phyloP scores from a whole-genome alignment of 202 grass and related monocot genomes.

The Panicum hallii region DNA sequence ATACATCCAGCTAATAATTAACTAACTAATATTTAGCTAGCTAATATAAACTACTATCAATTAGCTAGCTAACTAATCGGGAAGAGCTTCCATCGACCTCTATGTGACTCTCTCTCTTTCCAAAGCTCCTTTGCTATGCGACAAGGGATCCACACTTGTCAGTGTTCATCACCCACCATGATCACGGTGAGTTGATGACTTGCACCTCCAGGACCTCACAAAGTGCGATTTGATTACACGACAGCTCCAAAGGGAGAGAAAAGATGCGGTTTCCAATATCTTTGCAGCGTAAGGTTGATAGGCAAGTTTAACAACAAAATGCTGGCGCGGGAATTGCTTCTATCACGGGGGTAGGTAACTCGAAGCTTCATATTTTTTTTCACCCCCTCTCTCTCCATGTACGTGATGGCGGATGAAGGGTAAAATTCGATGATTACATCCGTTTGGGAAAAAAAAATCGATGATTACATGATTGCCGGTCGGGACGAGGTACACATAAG shows the following conservation, averaged over 20 bases:
- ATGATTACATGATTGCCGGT: neutral
- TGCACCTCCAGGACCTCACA: neutral
- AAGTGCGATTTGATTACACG: neutral
- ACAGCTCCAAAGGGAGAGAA: neutral
- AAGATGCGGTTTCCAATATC: neutral
- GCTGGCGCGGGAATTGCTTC: neutral
- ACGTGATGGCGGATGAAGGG: neutral
- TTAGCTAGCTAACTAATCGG: too few species aligned
- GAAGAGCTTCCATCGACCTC: too few species aligned
- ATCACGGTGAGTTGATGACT: neutral
- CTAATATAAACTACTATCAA: too few species aligned
- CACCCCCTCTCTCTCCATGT: too few species aligned
- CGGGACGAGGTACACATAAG: neutral
- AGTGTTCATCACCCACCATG: neutral
- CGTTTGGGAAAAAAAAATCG: too few species aligned
- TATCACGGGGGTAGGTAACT: conserved; percentile 36
- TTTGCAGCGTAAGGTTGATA: conserved; percentile 21
- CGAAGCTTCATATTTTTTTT: neutral
- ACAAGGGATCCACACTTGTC: neutral
- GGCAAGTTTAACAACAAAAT: conserved; percentile 44
- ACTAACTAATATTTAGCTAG: too few species aligned
- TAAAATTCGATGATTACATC: neutral
- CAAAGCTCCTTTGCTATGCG: neutral
- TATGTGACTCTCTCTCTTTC: too few species aligned
- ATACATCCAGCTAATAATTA: too few species aligned